Evolutionary conservation across 345 rosid genomes (phyloP).

Genomic region (Streptanthus diversifolius): DNA sequence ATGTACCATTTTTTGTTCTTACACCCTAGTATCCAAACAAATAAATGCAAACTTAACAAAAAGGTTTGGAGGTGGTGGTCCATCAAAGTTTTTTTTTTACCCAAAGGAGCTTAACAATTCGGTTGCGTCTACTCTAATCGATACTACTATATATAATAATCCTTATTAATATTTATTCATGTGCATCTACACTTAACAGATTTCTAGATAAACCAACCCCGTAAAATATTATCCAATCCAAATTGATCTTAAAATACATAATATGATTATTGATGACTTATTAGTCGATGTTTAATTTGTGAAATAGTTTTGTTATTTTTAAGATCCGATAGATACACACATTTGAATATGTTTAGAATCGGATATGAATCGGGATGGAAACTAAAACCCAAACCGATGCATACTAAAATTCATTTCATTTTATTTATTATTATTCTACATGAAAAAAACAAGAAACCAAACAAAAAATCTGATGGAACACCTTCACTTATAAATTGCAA

Average conservation of each 20-base stretch:
- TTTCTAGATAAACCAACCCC: neutral
- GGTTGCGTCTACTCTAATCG: constrained; percentile 17
- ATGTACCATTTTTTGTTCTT: neutral
- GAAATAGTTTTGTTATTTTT: neutral
- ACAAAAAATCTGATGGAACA: neutral
- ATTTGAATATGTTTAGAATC: neutral
- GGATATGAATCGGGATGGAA: neutral
- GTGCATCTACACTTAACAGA: neutral
- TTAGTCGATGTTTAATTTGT: neutral
- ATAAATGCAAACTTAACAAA: neutral
- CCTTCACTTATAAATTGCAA: neutral
- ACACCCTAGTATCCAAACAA: neutral
- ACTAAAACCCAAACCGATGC: neutral
- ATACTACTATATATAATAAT: neutral
- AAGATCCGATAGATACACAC: neutral
- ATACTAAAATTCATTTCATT: neutral
- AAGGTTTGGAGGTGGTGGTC: constrained; percentile 13
- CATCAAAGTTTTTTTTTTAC: constrained; percentile 24
- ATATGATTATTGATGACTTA: neutral
- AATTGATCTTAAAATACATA: neutral
- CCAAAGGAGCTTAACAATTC: neutral
- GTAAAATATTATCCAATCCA: neutral
- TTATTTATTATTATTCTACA: neutral
- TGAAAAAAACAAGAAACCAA: neutral
- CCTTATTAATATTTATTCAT: neutral